Evolutionary conservation across 106 monocot genomes (phyloP), one percentile per base, ranked within the genome.

Genomic region (Dendrobium huoshanense): DNA sequence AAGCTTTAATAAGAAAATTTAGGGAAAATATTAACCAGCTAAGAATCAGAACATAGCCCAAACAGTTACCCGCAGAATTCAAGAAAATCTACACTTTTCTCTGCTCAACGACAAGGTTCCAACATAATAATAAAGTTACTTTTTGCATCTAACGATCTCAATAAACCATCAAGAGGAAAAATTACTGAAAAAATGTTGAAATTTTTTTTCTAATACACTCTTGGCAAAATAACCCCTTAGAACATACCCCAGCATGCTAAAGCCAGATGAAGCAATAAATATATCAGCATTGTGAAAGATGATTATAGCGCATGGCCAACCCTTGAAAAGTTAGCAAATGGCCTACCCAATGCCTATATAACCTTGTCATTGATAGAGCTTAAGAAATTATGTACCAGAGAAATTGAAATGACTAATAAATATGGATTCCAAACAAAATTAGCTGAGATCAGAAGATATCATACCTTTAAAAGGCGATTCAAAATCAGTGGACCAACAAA

Each of bases 401-500:
- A 70, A 65, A 65, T 65, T 65, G 64, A 65, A 24, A 65, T 65
- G 64, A 24, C 22, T 65, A 65, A 65, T 37, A 24, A 33, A 70
- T 13, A 70, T 70, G 37, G 24, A 37, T 13, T 37, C 1, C 0
- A 70, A 70, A 70, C 16, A 33, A 4, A 11, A 1, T 33, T 33
- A 4, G 10, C 22, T 61, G 61, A 22, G 22, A 61, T n/a, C 61
- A 37, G 17, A 67, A 81, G 31, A 40, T 1, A 77, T 80, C 83
- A 82, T 84, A 95, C 97, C 85, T 89, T 56, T 84, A 98, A 86
- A n/a, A 98, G 87, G 47, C 83, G 91, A 78, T 84, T 91, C 84
- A 98, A 81, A 80, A 98, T 68, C 29, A 91, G 22, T 27, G 97
- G 97, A n/a, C 97, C 97, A 41, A 98, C 94, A 87, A 98, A 98